Evolutionary conservation across 2,329 filamentous ascomycete genomes (phyloP).

Genomic region (Chaetomium sp.): DNA sequence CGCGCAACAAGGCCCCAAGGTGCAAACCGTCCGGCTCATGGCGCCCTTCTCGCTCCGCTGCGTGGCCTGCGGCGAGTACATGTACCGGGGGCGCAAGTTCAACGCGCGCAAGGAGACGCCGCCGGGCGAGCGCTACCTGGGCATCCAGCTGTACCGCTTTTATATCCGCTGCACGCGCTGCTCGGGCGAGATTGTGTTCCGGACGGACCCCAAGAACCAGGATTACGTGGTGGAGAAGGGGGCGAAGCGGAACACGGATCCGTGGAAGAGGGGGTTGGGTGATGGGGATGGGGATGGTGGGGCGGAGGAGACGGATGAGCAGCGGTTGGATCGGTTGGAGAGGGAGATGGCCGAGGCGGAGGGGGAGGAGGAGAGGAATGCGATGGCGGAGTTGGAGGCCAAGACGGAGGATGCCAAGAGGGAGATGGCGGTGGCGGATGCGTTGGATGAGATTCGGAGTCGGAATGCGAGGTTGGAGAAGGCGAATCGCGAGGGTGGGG

Average conservation of each 20-base stretch:
- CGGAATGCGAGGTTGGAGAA: constrained; percentile 86
- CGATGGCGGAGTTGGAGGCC: constrained; percentile 92
- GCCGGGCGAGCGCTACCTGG: constrained; percentile 82
- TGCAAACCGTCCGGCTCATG: constrained; percentile 89
- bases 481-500: constrained; percentile 69
- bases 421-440: constrained; percentile 96
- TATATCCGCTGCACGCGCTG: constrained; percentile 90
- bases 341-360: constrained; percentile 67
- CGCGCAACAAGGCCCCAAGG: constrained; percentile 69
- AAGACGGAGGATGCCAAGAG: constrained; percentile 91
- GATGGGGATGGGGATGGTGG: constrained; percentile 52
- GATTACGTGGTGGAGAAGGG: constrained; percentile 75
- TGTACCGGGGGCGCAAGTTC: constrained; percentile 89
- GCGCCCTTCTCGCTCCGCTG: constrained; percentile 83
- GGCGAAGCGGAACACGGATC: constrained; percentile 90
- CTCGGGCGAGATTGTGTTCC: constrained; percentile 84
- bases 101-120: constrained; percentile 93
- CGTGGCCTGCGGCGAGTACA: constrained; percentile 41
- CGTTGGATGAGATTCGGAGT: constrained; percentile 89
- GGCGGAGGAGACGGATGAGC: constrained; percentile 78
- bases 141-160: constrained; percentile 85
- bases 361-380: constrained; percentile 73
- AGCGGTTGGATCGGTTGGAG: constrained; percentile 82
- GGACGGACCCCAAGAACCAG: constrained; percentile 92
- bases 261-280: constrained; percentile 69